phyloP scores from a whole-genome alignment of 257 asterid genomes.

The Solanum pinnatisectum region DNA sequence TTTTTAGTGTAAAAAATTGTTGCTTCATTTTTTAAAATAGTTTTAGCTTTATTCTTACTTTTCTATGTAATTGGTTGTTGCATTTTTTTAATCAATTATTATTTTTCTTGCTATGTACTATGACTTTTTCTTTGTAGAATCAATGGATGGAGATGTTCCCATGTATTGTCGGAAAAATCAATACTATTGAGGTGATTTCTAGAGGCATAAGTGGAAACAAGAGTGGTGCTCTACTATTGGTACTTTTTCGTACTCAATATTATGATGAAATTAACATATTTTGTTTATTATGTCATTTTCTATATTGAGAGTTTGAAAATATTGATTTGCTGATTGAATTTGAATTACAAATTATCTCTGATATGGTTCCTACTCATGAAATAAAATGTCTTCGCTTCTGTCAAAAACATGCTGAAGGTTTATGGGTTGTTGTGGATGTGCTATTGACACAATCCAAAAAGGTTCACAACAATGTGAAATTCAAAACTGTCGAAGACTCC shows the following conservation, averaged over 20 bases:
- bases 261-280: not conserved
- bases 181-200: too few species aligned
- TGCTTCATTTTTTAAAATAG: too few species aligned
- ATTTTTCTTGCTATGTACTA: too few species aligned
- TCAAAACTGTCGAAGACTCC: not conserved
- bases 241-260: not conserved
- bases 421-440: slow-evolving; percentile 49
- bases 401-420: slow-evolving; percentile 57
- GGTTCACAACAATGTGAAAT: not conserved
- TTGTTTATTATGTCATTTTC: not conserved
- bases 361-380: slow-evolving; percentile 49
- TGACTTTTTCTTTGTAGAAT: too few species aligned
- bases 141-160: too few species aligned
- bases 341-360: slow-evolving; percentile 65
- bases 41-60: too few species aligned
- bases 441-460: not conserved
- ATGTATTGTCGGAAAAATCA: too few species aligned
- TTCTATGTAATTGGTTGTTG: too few species aligned
- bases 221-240: not conserved
- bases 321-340: slow-evolving; percentile 45
- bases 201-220: too few species aligned
- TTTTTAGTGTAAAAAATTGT: too few species aligned
- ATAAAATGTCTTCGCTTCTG: slow-evolving; percentile 66
- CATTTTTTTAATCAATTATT: too few species aligned
- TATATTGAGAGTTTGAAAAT: not conserved